Conservation (phyloP, 306 rosid species). For the Gleditsia sinensis region DNA sequence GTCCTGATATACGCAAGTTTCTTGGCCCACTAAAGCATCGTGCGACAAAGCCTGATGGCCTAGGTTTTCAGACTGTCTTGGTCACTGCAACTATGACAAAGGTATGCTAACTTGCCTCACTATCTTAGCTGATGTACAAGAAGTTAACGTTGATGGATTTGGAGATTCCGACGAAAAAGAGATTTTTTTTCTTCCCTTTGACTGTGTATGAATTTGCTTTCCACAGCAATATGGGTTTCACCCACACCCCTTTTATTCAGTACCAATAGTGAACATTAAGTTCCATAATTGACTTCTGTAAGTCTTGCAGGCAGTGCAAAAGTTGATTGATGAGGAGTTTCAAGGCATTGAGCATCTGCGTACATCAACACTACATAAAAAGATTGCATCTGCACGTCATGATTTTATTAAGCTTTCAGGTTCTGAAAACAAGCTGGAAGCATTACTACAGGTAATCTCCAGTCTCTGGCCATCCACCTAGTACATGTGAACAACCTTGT, state of each 20-base stretch:
- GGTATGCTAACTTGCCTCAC: constrained; percentile 48
- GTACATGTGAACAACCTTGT: constrained; percentile 20
- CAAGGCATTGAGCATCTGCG: constrained; percentile 90
- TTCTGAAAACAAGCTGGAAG: constrained; percentile 92
- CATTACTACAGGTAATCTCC: constrained; percentile 76
- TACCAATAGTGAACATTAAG: constrained; percentile 1
- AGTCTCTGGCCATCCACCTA: neutral
- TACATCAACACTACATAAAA: constrained; percentile 88
- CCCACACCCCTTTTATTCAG: too few relatives aligned
- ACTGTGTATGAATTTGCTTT: too few relatives aligned
- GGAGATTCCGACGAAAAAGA: neutral
- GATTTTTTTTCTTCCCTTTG: neutral
- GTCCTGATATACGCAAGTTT: constrained; percentile 94
- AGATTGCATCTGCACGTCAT: constrained; percentile 89
- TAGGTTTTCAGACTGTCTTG: constrained; percentile 85
- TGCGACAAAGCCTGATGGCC: constrained; percentile 62
- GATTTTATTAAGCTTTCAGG: constrained; percentile 91
- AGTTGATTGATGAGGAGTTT: constrained; percentile 85
- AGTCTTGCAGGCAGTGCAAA: constrained; percentile 84
- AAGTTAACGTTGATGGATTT: constrained; percentile 17
- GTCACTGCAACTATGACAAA: constrained; percentile 95
- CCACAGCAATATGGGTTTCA: too few relatives aligned
- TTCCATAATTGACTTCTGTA: constrained; percentile 30
- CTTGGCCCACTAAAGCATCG: constrained; percentile 76
- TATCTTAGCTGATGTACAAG: constrained; percentile 16